phyloP scores from a whole-genome alignment of 306 rosid genomes.

The Amphicarpaea edgeworthii region DNA sequence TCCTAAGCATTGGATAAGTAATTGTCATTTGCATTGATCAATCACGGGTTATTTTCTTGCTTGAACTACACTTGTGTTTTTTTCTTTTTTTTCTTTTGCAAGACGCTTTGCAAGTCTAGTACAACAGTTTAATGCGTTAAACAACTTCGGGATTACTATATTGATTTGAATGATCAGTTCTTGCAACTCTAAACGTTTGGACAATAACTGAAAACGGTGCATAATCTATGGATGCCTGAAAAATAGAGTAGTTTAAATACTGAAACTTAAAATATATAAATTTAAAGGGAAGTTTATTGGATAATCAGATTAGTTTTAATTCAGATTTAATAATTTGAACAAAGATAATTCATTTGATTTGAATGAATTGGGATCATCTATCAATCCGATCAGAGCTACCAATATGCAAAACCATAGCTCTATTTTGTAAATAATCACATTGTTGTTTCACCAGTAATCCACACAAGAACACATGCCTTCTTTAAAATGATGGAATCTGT shows the following conservation, averaged over 20 bases:
- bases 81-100: too few relatives aligned
- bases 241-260: background rate
- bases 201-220: background rate
- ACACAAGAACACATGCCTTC: slow-evolving; percentile 52
- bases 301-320: background rate
- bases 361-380: background rate
- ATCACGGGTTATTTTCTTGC: too few relatives aligned
- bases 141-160: background rate
- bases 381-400: background rate
- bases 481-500: slow-evolving; percentile 58
- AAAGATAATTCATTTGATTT: background rate
- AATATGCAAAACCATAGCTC: background rate
- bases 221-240: background rate
- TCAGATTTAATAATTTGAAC: background rate
- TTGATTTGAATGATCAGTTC: background rate
- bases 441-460: slow-evolving; percentile 52
- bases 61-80: too few relatives aligned
- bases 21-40: too few relatives aligned
- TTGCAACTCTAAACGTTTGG: background rate
- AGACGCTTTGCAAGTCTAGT: too few relatives aligned
- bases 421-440: background rate
- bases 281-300: background rate
- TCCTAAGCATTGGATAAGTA: too few relatives aligned
- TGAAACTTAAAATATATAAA: background rate
- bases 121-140: background rate